Evolutionary conservation across 768 basidiomycete genomes (phyloP).

Genomic region (Phylloporus sp.): DNA sequence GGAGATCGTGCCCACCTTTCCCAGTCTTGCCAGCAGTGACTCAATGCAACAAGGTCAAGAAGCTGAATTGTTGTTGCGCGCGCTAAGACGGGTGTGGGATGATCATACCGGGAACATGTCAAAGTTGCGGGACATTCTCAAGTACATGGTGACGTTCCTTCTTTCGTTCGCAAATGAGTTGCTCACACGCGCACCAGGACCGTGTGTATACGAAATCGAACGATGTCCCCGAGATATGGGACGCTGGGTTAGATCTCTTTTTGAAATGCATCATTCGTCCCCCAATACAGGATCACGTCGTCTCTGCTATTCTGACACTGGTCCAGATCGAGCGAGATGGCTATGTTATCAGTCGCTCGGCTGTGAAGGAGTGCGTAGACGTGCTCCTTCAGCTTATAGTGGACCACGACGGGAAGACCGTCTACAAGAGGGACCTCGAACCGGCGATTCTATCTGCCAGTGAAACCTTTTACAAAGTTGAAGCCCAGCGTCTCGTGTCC

Average conservation of each 20-base stretch:
- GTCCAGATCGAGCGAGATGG: conserved; percentile 91
- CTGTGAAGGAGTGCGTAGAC: conserved; percentile 84
- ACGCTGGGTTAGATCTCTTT: conserved; percentile 81
- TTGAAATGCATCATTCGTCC: conserved; percentile 72
- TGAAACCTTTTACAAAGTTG: conserved; percentile 70
- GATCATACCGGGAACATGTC: conserved; percentile 88
- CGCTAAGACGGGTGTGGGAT: conserved; percentile 84
- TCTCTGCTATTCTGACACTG: conserved; percentile 78
- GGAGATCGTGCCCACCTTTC: conserved; percentile 80
- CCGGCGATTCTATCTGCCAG: conserved; percentile 77
- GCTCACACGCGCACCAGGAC: conserved; percentile 55
- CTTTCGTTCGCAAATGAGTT: conserved; percentile 1
- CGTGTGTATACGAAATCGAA: conserved; percentile 77
- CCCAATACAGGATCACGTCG: conserved; percentile 80
- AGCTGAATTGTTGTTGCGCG: conserved; percentile 81
- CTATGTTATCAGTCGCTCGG: conserved; percentile 85
- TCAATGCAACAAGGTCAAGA: conserved; percentile 75
- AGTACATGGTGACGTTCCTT: conserved; percentile 78
- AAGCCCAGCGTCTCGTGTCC: conserved; percentile 67
- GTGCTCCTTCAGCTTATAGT: conserved; percentile 70
- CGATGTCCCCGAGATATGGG: conserved; percentile 75
- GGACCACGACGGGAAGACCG: conserved; percentile 46
- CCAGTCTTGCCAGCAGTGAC: conserved; percentile 63
- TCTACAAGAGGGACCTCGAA: conserved; percentile 85
- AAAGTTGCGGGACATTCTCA: conserved; percentile 84